phyloP scores from a whole-genome alignment of 805 yeast genomes.

The Metschnikowia anglica region DNA sequence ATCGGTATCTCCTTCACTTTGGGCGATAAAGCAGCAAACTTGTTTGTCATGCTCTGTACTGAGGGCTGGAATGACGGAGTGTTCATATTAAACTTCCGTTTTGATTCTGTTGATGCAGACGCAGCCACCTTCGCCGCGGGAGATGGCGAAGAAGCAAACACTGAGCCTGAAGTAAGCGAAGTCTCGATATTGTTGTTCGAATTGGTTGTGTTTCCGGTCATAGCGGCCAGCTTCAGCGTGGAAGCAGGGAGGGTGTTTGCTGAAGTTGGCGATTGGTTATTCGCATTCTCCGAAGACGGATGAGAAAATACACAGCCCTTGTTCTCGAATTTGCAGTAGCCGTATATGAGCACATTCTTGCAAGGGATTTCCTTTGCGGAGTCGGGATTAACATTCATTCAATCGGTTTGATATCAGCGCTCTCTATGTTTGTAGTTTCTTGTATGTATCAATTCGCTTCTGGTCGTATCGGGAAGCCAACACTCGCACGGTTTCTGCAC shows the following conservation, averaged over 20 bases:
- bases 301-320: conserved; percentile 81
- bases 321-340: conserved; percentile 82
- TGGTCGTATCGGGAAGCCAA: not conserved
- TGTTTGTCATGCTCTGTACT: conserved; percentile 29
- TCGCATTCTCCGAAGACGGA: conserved; percentile 23
- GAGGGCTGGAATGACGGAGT: conserved; percentile 47
- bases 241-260: conserved; percentile 7
- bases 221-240: conserved; percentile 2
- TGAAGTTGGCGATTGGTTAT: conserved; percentile 5
- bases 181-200: conserved; percentile 44
- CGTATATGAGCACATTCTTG: conserved; percentile 80
- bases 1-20: conserved; percentile 47
- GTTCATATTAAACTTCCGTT: conserved; percentile 37
- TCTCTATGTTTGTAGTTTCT: conserved; percentile 1
- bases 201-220: conserved; percentile 3
- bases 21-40: conserved; percentile 50
- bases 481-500: conserved; percentile 6
- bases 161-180: conserved; percentile 3
- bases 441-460: not conserved
- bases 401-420: not conserved
- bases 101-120: conserved; percentile 15
- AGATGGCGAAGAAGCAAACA: conserved; percentile 10
- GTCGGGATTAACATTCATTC: conserved; percentile 44
- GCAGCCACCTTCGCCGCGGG: conserved; percentile 19
- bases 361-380: conserved; percentile 77